These are phyloP conservation scores for Auxenochlorella pyrenoidosa DNA, from an alignment of 139 green algal species.

Conservation along the genomic window DNA sequence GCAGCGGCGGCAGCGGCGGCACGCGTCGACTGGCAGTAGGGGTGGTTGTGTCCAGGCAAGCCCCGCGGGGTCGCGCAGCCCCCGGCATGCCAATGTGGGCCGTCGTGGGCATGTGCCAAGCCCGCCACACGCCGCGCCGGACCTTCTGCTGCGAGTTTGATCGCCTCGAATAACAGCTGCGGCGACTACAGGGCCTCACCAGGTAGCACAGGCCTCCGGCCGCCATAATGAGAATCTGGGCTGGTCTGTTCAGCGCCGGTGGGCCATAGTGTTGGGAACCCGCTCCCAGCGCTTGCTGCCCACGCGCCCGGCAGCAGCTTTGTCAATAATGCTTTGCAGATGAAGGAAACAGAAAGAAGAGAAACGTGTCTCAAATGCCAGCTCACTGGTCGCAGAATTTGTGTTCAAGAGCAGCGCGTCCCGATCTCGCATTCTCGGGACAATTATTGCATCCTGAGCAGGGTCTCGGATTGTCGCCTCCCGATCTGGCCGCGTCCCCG, in stretches of 20 bases:
- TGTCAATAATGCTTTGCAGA: too few species aligned
- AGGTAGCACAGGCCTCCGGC: conserved; percentile 2
- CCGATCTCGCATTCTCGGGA: too few species aligned
- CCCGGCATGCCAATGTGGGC: neutral
- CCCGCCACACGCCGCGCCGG: neutral
- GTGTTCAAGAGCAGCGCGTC: too few species aligned
- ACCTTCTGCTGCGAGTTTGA: neutral
- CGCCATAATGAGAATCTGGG: neutral
- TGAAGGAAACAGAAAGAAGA: too few species aligned
- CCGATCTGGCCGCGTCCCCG: too few species aligned
- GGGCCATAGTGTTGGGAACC: too few species aligned
- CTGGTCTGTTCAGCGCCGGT: neutral
- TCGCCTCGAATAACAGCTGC: neutral
- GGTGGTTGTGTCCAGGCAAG: neutral
- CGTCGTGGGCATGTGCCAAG: neutral
- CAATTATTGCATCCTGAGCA: too few species aligned
- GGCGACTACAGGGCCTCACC: neutral
- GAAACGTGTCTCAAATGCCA: too few species aligned
- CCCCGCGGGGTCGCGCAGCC: neutral
- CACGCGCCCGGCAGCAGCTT: too few species aligned
- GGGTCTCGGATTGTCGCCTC: too few species aligned
- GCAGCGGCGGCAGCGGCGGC: neutral
- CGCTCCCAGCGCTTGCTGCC: too few species aligned
- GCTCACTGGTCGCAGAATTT: too few species aligned
- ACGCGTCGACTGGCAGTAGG: neutral